phyloP scores from a whole-genome alignment of 345 rosid genomes.

The Kernera saxatilis region DNA sequence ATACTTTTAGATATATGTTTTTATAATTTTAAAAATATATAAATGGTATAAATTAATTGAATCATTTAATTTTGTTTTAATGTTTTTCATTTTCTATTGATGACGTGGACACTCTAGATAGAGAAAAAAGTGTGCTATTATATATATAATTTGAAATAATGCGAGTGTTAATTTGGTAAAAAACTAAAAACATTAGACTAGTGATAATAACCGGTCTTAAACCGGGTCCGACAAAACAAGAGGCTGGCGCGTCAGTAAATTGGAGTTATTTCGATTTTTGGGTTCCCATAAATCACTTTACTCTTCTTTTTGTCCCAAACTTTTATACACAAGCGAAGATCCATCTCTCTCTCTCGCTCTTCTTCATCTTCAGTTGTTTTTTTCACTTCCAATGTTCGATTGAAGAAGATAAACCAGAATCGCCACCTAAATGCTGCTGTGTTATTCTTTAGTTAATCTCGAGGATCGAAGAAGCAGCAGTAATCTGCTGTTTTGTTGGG shows the following conservation, averaged over 20 bases:
- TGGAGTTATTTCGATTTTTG: constrained; percentile 18
- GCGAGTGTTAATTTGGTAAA: not conserved
- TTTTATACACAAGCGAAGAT: constrained; percentile 16
- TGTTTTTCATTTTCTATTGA: no score
- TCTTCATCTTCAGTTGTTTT: not conserved
- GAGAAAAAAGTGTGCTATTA: no score
- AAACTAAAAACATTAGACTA: not conserved
- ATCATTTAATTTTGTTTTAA: no score
- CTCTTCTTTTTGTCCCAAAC: constrained; percentile 21
- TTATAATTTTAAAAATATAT: no score
- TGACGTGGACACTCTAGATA: no score
- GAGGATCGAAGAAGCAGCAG: constrained; percentile 10
- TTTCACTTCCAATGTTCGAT: constrained; percentile 1
- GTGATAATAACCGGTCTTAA: constrained; percentile 14
- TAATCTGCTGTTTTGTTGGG: constrained; percentile 12
- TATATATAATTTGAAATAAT: no score
- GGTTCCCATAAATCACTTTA: constrained; percentile 23
- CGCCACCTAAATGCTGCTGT: not conserved
- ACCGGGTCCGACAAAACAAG: constrained; percentile 27
- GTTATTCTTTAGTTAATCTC: not conserved
- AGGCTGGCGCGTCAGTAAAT: constrained; percentile 24
- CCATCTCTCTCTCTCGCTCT: constrained; percentile 2
- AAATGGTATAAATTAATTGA: no score
- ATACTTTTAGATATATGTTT: no score
- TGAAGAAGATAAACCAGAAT: constrained; percentile 7